A percentile compares a stretch with the other conserved stretches of the same genome.
phyloP scores from a whole-genome alignment of 331 rosid species.

The Quercus phellos region DNA sequence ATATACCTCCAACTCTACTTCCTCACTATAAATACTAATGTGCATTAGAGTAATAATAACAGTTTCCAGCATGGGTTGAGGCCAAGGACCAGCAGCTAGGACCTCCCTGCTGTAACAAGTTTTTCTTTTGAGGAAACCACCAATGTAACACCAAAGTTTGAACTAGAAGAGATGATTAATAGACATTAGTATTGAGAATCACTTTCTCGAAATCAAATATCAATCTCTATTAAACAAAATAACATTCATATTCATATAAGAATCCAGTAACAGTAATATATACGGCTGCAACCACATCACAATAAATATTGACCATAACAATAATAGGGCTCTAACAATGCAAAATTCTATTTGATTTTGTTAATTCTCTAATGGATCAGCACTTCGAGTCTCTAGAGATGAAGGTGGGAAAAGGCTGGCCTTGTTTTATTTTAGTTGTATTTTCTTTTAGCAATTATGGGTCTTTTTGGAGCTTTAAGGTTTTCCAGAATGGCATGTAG shows the following conservation, averaged over 20 bases:
- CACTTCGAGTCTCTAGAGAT: not conserved
- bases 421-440: no score
- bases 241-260: not conserved
- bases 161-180: slow-evolving; percentile 46
- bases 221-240: not conserved
- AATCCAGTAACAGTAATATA: not conserved
- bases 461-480: no score
- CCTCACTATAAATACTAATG: slow-evolving; percentile 79
- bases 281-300: not conserved
- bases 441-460: no score
- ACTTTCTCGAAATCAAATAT: not conserved
- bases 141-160: slow-evolving; percentile 65
- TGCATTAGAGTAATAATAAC: slow-evolving; percentile 75
- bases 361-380: not conserved
- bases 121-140: slow-evolving; percentile 57
- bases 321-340: not conserved
- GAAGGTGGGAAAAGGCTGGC: no score
- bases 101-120: slow-evolving; percentile 59
- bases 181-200: slow-evolving; percentile 2
- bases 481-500: no score
- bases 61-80: slow-evolving; percentile 67
- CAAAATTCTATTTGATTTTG: not conserved
- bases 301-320: not conserved
- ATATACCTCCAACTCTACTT: slow-evolving; percentile 71
- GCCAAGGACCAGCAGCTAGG: slow-evolving; percentile 65